Evolutionary conservation across 1,139 yeast species (phyloP).

Genomic region (Yamadazyma aaseri): DNA sequence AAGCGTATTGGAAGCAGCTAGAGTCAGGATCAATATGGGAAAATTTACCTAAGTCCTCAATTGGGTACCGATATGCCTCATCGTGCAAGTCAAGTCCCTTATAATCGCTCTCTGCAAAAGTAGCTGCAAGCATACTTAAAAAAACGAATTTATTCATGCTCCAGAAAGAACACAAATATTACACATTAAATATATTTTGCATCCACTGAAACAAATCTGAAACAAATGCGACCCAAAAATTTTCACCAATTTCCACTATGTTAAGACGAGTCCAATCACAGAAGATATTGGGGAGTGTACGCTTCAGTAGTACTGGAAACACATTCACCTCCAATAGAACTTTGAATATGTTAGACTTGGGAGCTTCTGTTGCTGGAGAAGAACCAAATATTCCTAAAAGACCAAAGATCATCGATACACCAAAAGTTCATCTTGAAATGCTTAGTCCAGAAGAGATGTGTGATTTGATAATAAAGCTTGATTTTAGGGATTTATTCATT

Average conservation of each 20-base stretch:
- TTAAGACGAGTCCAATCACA: not conserved
- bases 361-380: not conserved
- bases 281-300: not conserved
- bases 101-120: too few species aligned
- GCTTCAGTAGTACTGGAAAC: constrained; percentile 1
- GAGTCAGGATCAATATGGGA: constrained; percentile 9
- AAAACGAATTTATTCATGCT: too few species aligned
- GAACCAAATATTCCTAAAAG: constrained; percentile 38
- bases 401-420: constrained; percentile 18
- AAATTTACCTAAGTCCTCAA: constrained; percentile 6
- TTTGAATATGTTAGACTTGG: not conserved
- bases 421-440: constrained; percentile 31
- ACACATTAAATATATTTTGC: constrained; percentile 4
- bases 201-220: constrained; percentile 10
- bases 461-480: constrained; percentile 30
- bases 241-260: not conserved
- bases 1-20: constrained; percentile 17
- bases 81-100: not conserved
- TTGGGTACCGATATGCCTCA: constrained; percentile 2
- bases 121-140: not conserved
- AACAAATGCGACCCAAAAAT: constrained; percentile 6
- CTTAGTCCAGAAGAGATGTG: constrained; percentile 35
- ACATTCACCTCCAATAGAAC: constrained; percentile 3
- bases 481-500: constrained; percentile 28
- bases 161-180: not conserved